Evolutionary conservation across 2,329 filamentous ascomycete species (phyloP).

Genomic region (Ophiostoma quercus): DNA sequence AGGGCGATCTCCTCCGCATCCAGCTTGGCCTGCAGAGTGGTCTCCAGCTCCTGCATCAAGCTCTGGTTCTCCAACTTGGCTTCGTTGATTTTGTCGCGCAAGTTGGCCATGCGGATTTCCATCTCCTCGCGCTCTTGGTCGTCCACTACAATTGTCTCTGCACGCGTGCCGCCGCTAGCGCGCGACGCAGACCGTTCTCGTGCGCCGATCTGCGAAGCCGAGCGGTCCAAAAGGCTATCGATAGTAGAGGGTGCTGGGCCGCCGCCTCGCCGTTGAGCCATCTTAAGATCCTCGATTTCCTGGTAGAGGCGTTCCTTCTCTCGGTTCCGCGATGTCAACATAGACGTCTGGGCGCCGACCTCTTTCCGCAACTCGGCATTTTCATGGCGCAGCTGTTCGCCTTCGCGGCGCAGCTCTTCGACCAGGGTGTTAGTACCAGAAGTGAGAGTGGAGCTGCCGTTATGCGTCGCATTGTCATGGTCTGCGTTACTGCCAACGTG

Average conservation of each 20-base stretch:
- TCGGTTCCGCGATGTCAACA: conserved; percentile 91
- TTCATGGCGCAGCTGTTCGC: conserved; percentile 77
- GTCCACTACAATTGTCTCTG: conserved; percentile 51
- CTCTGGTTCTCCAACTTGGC: conserved; percentile 87
- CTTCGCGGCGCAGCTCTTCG: conserved; percentile 66
- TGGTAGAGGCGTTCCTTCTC: conserved; percentile 94
- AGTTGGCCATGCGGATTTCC: conserved; percentile 74
- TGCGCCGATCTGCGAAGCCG: conserved; percentile 70
- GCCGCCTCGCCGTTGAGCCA: conserved; percentile 70
- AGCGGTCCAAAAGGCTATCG: conserved; percentile 91
- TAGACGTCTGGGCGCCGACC: conserved; percentile 91
- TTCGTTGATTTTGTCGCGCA: conserved; percentile 81
- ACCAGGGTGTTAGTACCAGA: conserved; percentile 62
- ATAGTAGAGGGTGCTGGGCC: conserved; percentile 56
- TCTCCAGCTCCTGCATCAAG: conserved; percentile 73
- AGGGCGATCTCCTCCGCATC: conserved; percentile 54
- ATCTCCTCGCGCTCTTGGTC: conserved; percentile 80
- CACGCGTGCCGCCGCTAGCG: conserved; percentile 61
- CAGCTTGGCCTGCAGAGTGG: conserved; percentile 58
- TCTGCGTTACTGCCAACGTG: conserved; percentile 31
- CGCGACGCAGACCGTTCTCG: conserved; percentile 70
- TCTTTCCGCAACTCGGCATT: conserved; percentile 89
- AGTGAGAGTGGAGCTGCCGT: conserved; percentile 39
- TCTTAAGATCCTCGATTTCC: conserved; percentile 94
- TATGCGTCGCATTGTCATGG: conserved; percentile 45